phyloP scores from a whole-genome alignment of 2,329 filamentous ascomycete genomes.

The Alternaria sp. region DNA sequence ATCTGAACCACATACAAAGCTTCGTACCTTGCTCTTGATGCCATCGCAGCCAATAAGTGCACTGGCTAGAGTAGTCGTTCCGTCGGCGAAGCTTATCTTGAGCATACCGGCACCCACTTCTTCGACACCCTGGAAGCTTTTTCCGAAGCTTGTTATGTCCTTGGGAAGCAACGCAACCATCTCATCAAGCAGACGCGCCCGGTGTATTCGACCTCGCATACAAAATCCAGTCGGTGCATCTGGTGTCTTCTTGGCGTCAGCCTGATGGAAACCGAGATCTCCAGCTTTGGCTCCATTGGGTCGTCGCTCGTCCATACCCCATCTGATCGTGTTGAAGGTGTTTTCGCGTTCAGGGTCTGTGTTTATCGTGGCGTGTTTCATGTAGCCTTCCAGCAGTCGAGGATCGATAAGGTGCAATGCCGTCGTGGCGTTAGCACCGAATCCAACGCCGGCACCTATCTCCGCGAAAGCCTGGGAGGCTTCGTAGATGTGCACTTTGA shows the following conservation, averaged over 20 bases:
- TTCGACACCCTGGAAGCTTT: constrained; percentile 23
- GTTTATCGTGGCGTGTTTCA: constrained; percentile 35
- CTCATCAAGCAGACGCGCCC: constrained; percentile 32
- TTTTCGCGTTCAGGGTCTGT: constrained; percentile 13
- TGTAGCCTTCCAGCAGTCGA: constrained; percentile 28
- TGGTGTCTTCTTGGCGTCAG: constrained; percentile 15
- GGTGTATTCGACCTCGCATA: constrained; percentile 29
- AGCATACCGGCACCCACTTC: constrained; percentile 19
- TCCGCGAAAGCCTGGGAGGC: constrained; percentile 29
- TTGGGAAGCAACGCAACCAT: constrained; percentile 27
- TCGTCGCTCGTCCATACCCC: constrained; percentile 23
- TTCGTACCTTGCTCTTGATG: constrained; percentile 63
- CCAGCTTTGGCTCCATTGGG: constrained; percentile 18
- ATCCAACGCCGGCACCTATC: constrained; percentile 40
- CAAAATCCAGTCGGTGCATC: constrained; percentile 9
- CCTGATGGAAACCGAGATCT: constrained; percentile 24
- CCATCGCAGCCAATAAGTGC: constrained; percentile 68
- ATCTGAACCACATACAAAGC: constrained; percentile 58
- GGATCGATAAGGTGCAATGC: constrained; percentile 33
- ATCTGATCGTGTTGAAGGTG: constrained; percentile 23
- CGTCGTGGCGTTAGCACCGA: constrained; percentile 32
- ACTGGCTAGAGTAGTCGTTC: constrained; percentile 49
- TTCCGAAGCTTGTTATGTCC: constrained; percentile 25
- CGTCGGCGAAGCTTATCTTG: constrained; percentile 51
- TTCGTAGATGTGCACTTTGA: constrained; percentile 38